A percentile compares a stretch with the other conserved stretches of the same genome.
phyloP scores from a whole-genome alignment of 2,329 filamentous ascomycete species.

The Orbilia blumenaviensis region DNA sequence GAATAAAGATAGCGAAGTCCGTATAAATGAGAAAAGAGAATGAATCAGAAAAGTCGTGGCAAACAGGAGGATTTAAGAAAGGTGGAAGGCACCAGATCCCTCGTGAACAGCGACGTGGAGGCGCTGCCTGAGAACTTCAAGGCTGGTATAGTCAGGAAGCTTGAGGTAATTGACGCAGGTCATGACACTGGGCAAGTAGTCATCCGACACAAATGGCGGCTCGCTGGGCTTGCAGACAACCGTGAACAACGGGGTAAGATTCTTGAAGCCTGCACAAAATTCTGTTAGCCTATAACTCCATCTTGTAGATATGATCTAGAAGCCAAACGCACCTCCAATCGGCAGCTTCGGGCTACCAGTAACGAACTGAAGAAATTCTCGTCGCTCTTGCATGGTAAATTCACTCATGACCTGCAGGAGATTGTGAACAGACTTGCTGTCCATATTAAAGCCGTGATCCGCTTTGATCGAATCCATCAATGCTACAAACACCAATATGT shows the following conservation, averaged over 20 bases:
- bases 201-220: slow-evolving; percentile 88
- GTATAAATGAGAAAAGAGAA: not conserved
- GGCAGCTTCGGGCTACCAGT: slow-evolving; percentile 97
- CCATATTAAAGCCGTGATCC: slow-evolving; percentile 98
- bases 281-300: slow-evolving; percentile 36
- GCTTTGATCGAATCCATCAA: slow-evolving; percentile 98
- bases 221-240: slow-evolving; percentile 99
- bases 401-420: slow-evolving; percentile 94
- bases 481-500: slow-evolving; percentile 66
- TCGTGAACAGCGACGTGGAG: slow-evolving; percentile 88
- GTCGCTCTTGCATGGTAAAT: slow-evolving; percentile 75
- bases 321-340: slow-evolving; percentile 80
- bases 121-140: slow-evolving; percentile 79
- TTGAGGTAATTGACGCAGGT: slow-evolving; percentile 99
- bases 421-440: slow-evolving; percentile 94
- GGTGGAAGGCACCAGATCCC: slow-evolving; percentile 96
- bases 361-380: slow-evolving; percentile 96
- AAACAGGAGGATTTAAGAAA: slow-evolving; percentile 70
- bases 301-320: not conserved
- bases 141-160: slow-evolving; percentile 87
- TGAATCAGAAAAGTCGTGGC: not conserved
- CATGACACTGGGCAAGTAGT: slow-evolving; percentile 99
- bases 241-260: slow-evolving; percentile 96
- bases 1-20: not conserved
- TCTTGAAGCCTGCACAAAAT: slow-evolving; percentile 80